Evolutionary conservation across 2,329 filamentous ascomycete species (phyloP), one percentile per base, ranked within the genome.

Genomic region (Penicillium olsonii): DNA sequence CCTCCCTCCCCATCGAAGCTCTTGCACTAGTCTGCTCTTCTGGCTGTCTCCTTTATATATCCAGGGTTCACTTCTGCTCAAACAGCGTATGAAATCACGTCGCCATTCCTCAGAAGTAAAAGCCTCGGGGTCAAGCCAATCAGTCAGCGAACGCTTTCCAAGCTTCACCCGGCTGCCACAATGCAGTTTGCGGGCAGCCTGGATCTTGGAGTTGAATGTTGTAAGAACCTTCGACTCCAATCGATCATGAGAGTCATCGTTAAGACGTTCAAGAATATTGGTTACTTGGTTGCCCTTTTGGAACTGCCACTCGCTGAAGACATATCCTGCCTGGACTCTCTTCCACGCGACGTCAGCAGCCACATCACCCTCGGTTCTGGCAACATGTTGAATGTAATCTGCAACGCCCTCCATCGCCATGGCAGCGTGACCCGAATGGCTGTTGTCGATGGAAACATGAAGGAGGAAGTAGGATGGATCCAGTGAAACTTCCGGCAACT

Each of bases 371-470:
- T 68, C 57, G 1, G 45, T 56, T 17, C 41, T 37, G 33, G 44
- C 48, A 9, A 71, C 52, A 29, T 57, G 50, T 5, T 67, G 56
- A 18, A 80, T 62, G 50, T 77, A 78, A 15, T 67, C 54, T 8
- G 49, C 56, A 9, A 72, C 72, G 14, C 68, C 66, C 18, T 68
- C 56, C 47, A 69, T 60, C 1, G 76, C 75, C 70, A 80, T 79
- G 2, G 74, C 74, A 11, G 74, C 67, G 57, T 80, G 78, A 0
- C 78, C 77, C 0, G 71, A 75, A 50, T 78, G 65, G 4, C 68
- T 65, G 55, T 80, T 80, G 55, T 80, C 78, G 42, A 81, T 80
- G 0, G 74, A 69, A 34, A 80, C 65, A 59, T 80, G 78, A 4
- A 81, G 63, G n/a, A 72, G 57, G 55, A 79, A 81, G 56, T 79